These are phyloP conservation scores for Zoysia matrella DNA, from an alignment of 202 grass and related monocot species.

Conservation along the genomic window DNA sequence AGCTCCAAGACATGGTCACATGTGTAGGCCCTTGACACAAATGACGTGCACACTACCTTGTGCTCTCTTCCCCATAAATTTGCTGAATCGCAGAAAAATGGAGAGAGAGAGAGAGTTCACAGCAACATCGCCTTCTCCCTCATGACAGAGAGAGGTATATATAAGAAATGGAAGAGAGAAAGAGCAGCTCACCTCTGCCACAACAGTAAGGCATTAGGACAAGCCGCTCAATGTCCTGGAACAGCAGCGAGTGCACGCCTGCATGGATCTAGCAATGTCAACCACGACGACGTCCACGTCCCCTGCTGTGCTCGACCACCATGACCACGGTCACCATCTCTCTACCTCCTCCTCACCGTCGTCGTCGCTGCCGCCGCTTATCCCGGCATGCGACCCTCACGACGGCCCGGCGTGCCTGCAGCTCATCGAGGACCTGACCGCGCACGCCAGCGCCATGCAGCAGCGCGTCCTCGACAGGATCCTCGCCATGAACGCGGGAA, in stretches of 20 bases:
- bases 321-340: neutral
- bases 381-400: constrained; percentile 59
- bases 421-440: constrained; percentile 74
- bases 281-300: constrained; percentile 43
- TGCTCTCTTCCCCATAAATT: constrained; percentile 57
- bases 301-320: neutral
- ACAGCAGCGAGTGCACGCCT: constrained; percentile 29
- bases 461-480: constrained; percentile 64
- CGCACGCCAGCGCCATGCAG: constrained; percentile 60
- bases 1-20: constrained; percentile 57
- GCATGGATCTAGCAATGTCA: constrained; percentile 54
- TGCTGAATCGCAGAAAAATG: constrained; percentile 26
- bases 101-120: neutral
- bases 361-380: neutral
- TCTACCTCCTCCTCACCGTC: neutral
- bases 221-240: constrained; percentile 30
- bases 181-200: constrained; percentile 41
- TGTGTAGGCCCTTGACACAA: constrained; percentile 59
- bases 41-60: constrained; percentile 45
- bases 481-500: constrained; percentile 59
- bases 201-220: constrained; percentile 29
- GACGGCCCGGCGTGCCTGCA: constrained; percentile 52
- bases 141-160: neutral
- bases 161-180: constrained; percentile 8
- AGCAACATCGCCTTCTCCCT: neutral